Evolutionary conservation across 2,329 filamentous ascomycete species (phyloP).

Genomic region (Nemania abortiva): DNA sequence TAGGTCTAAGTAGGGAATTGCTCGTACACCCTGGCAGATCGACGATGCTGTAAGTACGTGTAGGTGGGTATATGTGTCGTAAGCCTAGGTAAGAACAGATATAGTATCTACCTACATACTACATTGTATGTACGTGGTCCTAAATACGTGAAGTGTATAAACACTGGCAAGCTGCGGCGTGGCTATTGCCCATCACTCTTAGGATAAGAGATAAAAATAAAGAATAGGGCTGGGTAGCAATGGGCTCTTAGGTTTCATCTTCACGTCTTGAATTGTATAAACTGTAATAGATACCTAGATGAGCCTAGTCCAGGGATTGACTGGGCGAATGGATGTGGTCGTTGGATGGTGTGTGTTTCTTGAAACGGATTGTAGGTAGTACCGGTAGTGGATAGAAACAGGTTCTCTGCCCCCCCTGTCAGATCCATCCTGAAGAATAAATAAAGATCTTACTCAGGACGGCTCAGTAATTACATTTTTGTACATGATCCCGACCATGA

Average conservation of each 20-base stretch:
- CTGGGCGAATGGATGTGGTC: not conserved
- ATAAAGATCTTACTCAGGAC: not conserved
- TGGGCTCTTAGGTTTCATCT: not conserved
- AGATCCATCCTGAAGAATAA: not conserved
- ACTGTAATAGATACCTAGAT: not conserved
- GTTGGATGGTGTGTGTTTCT: not conserved
- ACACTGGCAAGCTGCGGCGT: no score
- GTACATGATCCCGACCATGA: not conserved
- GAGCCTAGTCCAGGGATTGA: not conserved
- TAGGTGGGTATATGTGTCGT: conserved; percentile 13
- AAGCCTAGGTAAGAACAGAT: not conserved
- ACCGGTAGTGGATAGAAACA: not conserved
- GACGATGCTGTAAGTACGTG: conserved; percentile 1
- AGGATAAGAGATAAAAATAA: not conserved
- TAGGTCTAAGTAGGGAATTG: not conserved
- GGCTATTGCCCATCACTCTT: not conserved
- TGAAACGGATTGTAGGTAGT: not conserved
- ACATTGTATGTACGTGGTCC: no score
- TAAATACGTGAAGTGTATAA: not conserved
- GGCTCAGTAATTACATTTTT: no score
- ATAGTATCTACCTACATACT: not conserved
- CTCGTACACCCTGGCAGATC: not conserved
- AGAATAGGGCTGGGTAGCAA: not conserved
- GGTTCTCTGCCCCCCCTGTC: not conserved
- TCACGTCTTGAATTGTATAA: not conserved